phyloP scores from a whole-genome alignment of 192 early-diverging fungal species.

The Backusella liffmaniae region DNA sequence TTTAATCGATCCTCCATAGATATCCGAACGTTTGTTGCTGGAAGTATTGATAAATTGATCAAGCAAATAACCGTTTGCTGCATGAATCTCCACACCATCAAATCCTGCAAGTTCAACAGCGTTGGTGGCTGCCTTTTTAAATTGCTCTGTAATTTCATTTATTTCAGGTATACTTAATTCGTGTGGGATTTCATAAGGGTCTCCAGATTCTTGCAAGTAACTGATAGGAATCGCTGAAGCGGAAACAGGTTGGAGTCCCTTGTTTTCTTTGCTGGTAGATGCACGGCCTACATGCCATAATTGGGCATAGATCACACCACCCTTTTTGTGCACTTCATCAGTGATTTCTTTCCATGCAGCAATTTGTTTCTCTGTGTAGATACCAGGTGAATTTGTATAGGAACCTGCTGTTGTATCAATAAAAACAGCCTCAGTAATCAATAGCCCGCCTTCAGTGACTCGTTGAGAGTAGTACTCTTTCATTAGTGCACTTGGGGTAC shows the following conservation, averaged over 20 bases:
- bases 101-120: constrained; percentile 73
- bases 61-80: constrained; percentile 88
- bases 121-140: constrained; percentile 59
- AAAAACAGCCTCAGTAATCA: constrained; percentile 7
- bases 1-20: constrained; percentile 26
- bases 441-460: constrained; percentile 12
- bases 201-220: neutral
- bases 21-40: constrained; percentile 73
- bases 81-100: constrained; percentile 88
- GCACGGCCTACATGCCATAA: constrained; percentile 42
- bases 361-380: constrained; percentile 38
- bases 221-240: constrained; percentile 14
- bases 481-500: neutral
- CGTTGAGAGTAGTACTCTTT: neutral
- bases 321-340: constrained; percentile 52
- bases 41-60: constrained; percentile 76
- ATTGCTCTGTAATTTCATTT: constrained; percentile 55
- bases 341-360: constrained; percentile 50
- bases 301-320: constrained; percentile 52
- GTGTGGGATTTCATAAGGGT: constrained; percentile 41
- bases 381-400: constrained; percentile 32
- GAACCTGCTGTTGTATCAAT: constrained; percentile 1
- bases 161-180: constrained; percentile 71
- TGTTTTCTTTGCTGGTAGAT: neutral
- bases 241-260: constrained; percentile 1